Percentiles rank a stretch among this genome's conserved stretches.
Conservation (phyloP, 2,329 filamentous ascomycete genomes). For the Tolypocladium tropicale region DNA sequence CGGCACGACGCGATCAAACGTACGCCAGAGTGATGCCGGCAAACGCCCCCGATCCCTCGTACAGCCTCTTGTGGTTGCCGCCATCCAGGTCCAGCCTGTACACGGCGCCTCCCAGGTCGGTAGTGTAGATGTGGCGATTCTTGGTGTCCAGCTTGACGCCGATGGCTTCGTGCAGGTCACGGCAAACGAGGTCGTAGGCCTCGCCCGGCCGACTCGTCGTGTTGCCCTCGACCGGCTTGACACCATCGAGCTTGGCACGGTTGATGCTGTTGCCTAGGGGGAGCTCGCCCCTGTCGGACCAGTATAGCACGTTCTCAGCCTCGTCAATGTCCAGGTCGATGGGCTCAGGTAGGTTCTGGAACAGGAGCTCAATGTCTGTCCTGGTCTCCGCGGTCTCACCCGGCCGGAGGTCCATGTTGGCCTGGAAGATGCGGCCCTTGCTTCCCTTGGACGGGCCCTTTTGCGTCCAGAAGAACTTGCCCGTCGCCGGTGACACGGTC, state of each 20-base stretch:
- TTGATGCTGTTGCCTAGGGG: slow-evolving; percentile 45
- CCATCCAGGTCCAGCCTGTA: slow-evolving; percentile 24
- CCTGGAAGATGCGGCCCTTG: slow-evolving; percentile 41
- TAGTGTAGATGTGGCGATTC: slow-evolving; percentile 24
- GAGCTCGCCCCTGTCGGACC: slow-evolving; percentile 50
- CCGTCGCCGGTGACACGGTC: slow-evolving; percentile 28
- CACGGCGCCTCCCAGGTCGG: slow-evolving; percentile 28
- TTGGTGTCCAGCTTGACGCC: slow-evolving; percentile 29
- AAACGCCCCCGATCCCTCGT: neutral
- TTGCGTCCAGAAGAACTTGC: slow-evolving; percentile 49
- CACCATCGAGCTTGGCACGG: slow-evolving; percentile 10
- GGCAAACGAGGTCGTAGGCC: slow-evolving; percentile 16
- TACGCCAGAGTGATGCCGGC: neutral
- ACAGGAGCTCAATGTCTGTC: slow-evolving; percentile 30
- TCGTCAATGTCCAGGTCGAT: slow-evolving; percentile 48
- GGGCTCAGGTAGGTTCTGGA: slow-evolving; percentile 38
- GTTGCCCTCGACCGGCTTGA: neutral
- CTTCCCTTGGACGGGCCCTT: slow-evolving; percentile 43
- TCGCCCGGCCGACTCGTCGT: slow-evolving; percentile 3
- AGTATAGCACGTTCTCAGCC: slow-evolving; percentile 35
- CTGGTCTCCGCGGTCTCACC: slow-evolving; percentile 22
- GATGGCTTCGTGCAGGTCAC: slow-evolving; percentile 35
- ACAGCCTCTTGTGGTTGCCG: slow-evolving; percentile 10
- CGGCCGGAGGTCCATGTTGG: slow-evolving; percentile 27
- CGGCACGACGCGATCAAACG: neutral